Evolutionary conservation across 345 rosid species (phyloP), one percentile per base, ranked within the genome.

Genomic region (Populus euphratica): DNA sequence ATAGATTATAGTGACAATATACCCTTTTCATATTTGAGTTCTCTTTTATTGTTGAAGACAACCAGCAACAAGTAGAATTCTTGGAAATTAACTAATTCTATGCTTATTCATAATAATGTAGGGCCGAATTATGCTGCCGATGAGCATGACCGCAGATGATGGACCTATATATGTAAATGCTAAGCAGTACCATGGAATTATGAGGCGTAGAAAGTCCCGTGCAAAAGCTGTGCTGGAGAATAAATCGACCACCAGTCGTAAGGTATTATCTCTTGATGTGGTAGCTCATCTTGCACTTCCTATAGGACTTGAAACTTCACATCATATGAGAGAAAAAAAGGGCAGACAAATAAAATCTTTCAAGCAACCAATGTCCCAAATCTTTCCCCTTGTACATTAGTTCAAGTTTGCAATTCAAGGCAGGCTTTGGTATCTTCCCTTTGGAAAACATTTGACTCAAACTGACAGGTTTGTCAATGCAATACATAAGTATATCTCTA

Each of bases 111-210:
- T 70, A 39, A 64, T 43, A 52, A 75, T 78, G 35, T 52, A 92
- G 97, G 97, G 94, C 64, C 89, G 97, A 36, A 75, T 91, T 25
- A 93, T 92, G 98, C 88, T 93, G 73, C 99, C 98, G 16, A 79
- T 93, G 81, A 90, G 85, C 83, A 79, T 91, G 87, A 81, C 86
- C 68, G 70, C 89, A 38, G 96, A 91, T 61, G 95, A 91, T 65
- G 95, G 90, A 61, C 97, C 99, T 0, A 90, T 96, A 78, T 93
- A 83, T 78, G 99, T 96, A 33, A 96, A 96, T 82, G 91, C 99
- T 67, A 96, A 96, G 87, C 99, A 96, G 81, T 93, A 96, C 80
- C 91, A 93, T 84, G 99, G 91, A 70, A 96, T 96, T 89, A 81
- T 93, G 33, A 92, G 97, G 90, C 91, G 98, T 38, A 84, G 98